A percentile compares a stretch with the other conserved stretches of the same genome.
phyloP scores from a whole-genome alignment of 345 rosid genomes.

The Populus nigra region DNA sequence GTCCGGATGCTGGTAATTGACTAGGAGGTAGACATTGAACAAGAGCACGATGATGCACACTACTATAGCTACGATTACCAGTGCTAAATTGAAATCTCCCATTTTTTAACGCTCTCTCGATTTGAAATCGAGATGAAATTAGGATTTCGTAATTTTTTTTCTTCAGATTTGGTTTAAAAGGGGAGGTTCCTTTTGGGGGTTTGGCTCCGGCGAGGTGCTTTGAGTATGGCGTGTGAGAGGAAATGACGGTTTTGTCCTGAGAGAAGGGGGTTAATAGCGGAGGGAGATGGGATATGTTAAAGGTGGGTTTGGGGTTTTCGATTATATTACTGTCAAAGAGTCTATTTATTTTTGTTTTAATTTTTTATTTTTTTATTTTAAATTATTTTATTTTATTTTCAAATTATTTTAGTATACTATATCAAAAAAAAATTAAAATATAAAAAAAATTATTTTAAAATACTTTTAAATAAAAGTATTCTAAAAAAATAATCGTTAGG shows the following conservation, averaged over 20 bases:
- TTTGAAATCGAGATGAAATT: slow-evolving; percentile 25
- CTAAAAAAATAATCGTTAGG: too few relatives aligned
- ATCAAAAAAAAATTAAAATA: too few relatives aligned
- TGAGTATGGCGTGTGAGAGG: not conserved
- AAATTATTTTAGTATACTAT: too few relatives aligned
- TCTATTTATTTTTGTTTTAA: too few relatives aligned
- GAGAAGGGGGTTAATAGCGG: not conserved
- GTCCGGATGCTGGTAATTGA: slow-evolving; percentile 98
- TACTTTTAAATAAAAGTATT: too few relatives aligned
- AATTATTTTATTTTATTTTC: too few relatives aligned
- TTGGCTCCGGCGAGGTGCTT: slow-evolving; percentile 13
- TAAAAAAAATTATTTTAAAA: too few relatives aligned
- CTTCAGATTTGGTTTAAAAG: slow-evolving; percentile 9
- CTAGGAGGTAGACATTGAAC: slow-evolving; percentile 90
- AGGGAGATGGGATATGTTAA: too few relatives aligned
- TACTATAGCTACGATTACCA: slow-evolving; percentile 89
- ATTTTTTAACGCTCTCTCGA: slow-evolving; percentile 39
- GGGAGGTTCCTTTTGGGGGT: not conserved
- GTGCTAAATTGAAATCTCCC: slow-evolving; percentile 99
- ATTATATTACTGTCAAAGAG: too few relatives aligned
- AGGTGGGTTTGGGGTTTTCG: not conserved
- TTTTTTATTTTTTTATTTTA: too few relatives aligned
- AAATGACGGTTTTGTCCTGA: slow-evolving; percentile 1
- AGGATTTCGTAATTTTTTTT: slow-evolving; percentile 19
- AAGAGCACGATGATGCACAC: slow-evolving; percentile 82